A percentile compares a stretch with the other conserved stretches of the same genome.
phyloP scores from a whole-genome alignment of 1,284 basidiomycete species.

The Ganoderma meredithae region DNA sequence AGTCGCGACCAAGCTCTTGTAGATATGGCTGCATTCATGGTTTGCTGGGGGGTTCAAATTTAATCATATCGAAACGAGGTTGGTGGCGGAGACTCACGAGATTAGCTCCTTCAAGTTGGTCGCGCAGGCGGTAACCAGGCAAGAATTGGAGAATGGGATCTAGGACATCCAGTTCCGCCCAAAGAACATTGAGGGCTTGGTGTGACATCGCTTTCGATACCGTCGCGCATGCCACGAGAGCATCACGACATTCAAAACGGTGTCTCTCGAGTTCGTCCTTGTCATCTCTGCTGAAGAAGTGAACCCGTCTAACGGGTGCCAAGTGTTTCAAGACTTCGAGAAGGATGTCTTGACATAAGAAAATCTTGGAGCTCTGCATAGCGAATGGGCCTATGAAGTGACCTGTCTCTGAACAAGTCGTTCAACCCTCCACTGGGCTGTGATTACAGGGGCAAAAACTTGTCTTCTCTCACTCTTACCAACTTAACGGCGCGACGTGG shows the following conservation, averaged over 20 bases:
- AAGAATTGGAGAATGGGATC: not conserved
- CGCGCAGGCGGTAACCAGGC: not conserved
- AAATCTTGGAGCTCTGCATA: not conserved
- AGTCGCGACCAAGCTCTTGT: not conserved
- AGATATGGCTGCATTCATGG: not conserved
- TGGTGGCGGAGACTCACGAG: not conserved
- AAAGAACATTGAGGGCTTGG: not conserved
- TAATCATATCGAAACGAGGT: not conserved
- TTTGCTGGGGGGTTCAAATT: not conserved
- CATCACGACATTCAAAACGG: not conserved
- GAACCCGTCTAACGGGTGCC: not conserved
- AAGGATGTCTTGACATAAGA: not conserved
- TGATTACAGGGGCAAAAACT: no score
- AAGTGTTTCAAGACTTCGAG: not conserved
- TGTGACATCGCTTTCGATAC: not conserved
- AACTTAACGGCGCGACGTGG: no score
- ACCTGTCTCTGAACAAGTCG: not conserved
- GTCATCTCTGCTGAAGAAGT: not conserved
- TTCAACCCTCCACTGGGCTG: not conserved
- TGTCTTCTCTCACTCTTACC: no score
- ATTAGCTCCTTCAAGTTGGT: not conserved
- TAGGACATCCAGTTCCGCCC: not conserved
- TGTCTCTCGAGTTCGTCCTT: not conserved
- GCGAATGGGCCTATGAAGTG: not conserved
- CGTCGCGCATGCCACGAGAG: not conserved